phyloP scores from a whole-genome alignment of 1,139 yeast genomes.

The Insectozyma bohioensis region DNA sequence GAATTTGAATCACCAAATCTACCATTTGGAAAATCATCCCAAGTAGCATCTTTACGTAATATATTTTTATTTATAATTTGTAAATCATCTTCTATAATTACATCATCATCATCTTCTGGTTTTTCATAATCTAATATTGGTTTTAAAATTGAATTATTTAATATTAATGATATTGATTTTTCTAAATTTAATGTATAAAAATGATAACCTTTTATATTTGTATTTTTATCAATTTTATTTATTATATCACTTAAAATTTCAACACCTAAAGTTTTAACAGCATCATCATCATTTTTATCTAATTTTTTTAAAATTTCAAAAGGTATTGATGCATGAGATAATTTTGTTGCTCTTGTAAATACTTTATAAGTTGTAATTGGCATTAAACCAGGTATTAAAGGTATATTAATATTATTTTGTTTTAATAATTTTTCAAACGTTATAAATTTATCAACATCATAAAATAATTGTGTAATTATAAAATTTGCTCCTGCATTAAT shows the following conservation, averaged over 20 bases:
- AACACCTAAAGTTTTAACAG: constrained; percentile 82
- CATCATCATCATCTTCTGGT: constrained; percentile 22
- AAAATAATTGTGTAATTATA: constrained; percentile 46
- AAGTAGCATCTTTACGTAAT: constrained; percentile 86
- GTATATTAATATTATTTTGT: constrained; percentile 40
- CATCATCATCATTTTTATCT: constrained; percentile 74
- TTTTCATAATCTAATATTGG: constrained; percentile 21
- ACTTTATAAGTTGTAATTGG: constrained; percentile 91
- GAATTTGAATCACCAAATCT: constrained; percentile 97
- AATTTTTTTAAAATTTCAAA: constrained; percentile 36
- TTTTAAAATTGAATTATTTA: constrained; percentile 57
- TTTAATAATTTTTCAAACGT: constrained; percentile 36
- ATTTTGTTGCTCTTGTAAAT: constrained; percentile 83
- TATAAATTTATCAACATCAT: constrained; percentile 42
- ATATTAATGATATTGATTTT: constrained; percentile 83
- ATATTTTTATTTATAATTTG: too few relatives aligned
- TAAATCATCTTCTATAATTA: constrained; percentile 41
- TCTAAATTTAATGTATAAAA: constrained; percentile 89
- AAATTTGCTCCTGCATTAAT: constrained; percentile 50
- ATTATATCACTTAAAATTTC: constrained; percentile 67
- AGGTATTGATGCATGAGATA: constrained; percentile 90
- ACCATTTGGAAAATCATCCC: constrained; percentile 99
- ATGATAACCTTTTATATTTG: constrained; percentile 75
- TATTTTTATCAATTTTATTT: constrained; percentile 47
- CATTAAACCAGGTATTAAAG: constrained; percentile 89